Percentiles rank a stretch among this genome's conserved stretches.
Conservation (phyloP, 176 grass and related monocot species). For the Stipa capillata region DNA sequence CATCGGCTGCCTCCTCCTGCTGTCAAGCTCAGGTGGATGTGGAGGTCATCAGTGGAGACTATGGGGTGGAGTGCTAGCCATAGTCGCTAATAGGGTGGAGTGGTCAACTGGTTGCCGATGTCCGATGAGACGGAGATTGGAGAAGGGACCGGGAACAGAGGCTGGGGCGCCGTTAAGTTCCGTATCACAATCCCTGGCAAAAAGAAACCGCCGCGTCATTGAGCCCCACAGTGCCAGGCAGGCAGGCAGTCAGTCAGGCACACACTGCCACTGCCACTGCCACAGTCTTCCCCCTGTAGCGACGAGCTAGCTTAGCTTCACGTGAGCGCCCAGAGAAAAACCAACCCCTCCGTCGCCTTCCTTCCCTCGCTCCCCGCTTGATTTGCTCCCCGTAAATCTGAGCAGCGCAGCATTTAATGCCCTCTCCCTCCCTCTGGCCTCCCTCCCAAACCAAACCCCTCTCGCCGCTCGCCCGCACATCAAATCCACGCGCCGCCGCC, state of each 20-base stretch:
- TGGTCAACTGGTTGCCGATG: too few species aligned
- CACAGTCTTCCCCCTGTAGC: slow-evolving; percentile 5
- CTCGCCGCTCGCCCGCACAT: background rate
- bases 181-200: too few species aligned
- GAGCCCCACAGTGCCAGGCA: slow-evolving; percentile 18
- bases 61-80: too few species aligned
- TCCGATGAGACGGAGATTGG: too few species aligned
- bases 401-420: slow-evolving; percentile 42
- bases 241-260: background rate
- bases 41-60: too few species aligned
- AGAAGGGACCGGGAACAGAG: too few species aligned
- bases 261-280: background rate
- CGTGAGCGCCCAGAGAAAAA: slow-evolving; percentile 25
- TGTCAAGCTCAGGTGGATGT: too few species aligned
- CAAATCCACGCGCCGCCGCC: slow-evolving; percentile 22
- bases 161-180: too few species aligned
- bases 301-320: slow-evolving; percentile 28
- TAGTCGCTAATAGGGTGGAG: too few species aligned
- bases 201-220: background rate
- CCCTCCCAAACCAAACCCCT: background rate
- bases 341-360: background rate
- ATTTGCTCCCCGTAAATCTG: slow-evolving; percentile 31
- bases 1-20: too few species aligned
- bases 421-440: background rate
- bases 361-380: background rate